phyloP scores from a whole-genome alignment of 2,329 filamentous ascomycete species.

The Xylaria polymorpha region DNA sequence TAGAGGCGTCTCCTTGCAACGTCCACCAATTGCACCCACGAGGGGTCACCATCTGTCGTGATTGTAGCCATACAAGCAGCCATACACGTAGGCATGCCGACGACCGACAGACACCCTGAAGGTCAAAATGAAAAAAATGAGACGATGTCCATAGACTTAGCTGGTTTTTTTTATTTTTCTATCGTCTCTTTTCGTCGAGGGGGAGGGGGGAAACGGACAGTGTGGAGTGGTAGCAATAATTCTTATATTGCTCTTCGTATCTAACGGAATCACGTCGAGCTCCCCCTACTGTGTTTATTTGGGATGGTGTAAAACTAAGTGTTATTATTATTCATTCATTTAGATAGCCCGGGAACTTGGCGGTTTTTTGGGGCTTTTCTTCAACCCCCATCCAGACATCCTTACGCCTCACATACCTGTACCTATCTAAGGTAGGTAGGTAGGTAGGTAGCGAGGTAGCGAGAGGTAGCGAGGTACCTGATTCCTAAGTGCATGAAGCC shows the following conservation, averaged over 20 bases:
- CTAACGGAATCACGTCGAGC: conserved; percentile 23
- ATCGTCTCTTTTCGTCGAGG: neutral
- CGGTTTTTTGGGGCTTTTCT: neutral
- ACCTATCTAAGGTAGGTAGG: no score
- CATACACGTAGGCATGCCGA: conserved; percentile 25
- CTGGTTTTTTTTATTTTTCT: neutral
- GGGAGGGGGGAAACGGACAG: neutral
- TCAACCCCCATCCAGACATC: neutral
- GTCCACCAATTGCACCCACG: conserved; percentile 44
- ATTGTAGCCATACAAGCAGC: conserved; percentile 30
- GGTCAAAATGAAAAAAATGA: conserved; percentile 5
- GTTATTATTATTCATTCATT: conserved; percentile 13
- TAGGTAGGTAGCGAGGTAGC: no score
- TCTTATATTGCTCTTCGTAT: conserved; percentile 37
- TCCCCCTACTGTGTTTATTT: neutral
- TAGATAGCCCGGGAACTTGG: conserved; percentile 14
- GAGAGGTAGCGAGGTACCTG: neutral
- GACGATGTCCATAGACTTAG: conserved; percentile 15
- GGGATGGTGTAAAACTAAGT: conserved; percentile 3
- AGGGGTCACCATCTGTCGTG: conserved; percentile 34
- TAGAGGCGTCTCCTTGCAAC: conserved; percentile 39
- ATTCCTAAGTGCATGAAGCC: conserved; percentile 23
- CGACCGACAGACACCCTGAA: conserved; percentile 19
- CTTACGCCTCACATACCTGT: conserved; percentile 7
- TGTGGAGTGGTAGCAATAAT: conserved; percentile 36